Evolutionary conservation across 257 asterid species (phyloP).

Genomic region (Solanum chmielewskii): DNA sequence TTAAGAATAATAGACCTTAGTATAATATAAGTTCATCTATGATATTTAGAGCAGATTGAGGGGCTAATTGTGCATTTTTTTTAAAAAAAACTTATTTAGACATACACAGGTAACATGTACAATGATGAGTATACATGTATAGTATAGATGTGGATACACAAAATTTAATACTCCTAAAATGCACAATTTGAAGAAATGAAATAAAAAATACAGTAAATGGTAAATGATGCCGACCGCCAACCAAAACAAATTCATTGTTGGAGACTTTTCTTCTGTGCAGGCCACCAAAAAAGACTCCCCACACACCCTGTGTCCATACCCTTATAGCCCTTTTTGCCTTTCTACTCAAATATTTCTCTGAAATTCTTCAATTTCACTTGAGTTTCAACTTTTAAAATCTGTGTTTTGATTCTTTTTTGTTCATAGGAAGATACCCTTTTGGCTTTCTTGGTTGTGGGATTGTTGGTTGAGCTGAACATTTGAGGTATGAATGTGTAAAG

Average conservation of each 20-base stretch:
- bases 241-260: conserved; percentile 44
- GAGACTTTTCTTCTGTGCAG: conserved; percentile 44
- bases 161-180: background rate
- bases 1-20: too few relatives aligned
- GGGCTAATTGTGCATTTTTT: too few relatives aligned
- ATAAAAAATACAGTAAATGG: background rate
- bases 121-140: too few relatives aligned
- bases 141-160: background rate
- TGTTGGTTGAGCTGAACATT: background rate
- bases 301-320: background rate
- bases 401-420: background rate
- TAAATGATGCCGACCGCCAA: conserved; percentile 79
- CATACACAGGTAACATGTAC: too few relatives aligned
- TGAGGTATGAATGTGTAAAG: background rate
- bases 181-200: background rate
- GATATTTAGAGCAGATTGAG: too few relatives aligned
- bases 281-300: background rate
- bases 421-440: background rate
- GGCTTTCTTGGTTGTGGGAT: background rate
- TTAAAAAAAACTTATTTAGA: too few relatives aligned
- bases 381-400: background rate
- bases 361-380: background rate
- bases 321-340: background rate
- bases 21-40: too few relatives aligned
- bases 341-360: background rate